Evolutionary conservation across 208 protist species (phyloP).

Genomic region (Novymonas esmeraldas): DNA sequence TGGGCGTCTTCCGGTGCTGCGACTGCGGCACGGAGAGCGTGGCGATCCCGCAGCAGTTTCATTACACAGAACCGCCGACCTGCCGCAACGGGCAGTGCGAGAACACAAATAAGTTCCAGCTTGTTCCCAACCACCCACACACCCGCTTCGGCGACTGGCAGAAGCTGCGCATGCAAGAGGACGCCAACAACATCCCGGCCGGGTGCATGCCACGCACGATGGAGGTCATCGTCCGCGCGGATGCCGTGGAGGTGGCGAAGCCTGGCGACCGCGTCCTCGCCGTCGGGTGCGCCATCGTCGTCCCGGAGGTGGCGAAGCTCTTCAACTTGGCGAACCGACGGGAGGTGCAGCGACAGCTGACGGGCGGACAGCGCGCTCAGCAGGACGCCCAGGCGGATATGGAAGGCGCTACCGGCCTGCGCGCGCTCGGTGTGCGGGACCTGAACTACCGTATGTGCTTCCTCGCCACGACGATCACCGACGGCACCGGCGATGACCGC

Average conservation of each 20-base stretch:
- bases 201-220: constrained; percentile 97
- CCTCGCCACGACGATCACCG: constrained; percentile 94
- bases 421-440: constrained; percentile 97
- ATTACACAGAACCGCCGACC: constrained; percentile 97
- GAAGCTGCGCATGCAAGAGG: constrained; percentile 97
- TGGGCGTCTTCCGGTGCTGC: constrained; percentile 96
- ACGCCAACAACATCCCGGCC: constrained; percentile 95
- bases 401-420: constrained; percentile 96
- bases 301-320: constrained; percentile 97
- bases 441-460: constrained; percentile 98
- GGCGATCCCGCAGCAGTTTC: constrained; percentile 97
- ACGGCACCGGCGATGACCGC: constrained; percentile 78
- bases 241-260: constrained; percentile 98
- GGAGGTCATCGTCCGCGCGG: constrained; percentile 97
- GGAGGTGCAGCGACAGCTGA: constrained; percentile 89
- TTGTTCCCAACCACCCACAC: constrained; percentile 81
- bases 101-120: constrained; percentile 92
- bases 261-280: constrained; percentile 97
- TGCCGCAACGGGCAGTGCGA: constrained; percentile 91
- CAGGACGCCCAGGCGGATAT: constrained; percentile 83
- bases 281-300: constrained; percentile 97
- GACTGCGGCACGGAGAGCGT: constrained; percentile 93
- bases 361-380: constrained; percentile 73
- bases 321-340: constrained; percentile 81
- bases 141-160: constrained; percentile 99